phyloP scores from a whole-genome alignment of 1,139 yeast genomes.

The Kurtzmaniella quercitrusa region DNA sequence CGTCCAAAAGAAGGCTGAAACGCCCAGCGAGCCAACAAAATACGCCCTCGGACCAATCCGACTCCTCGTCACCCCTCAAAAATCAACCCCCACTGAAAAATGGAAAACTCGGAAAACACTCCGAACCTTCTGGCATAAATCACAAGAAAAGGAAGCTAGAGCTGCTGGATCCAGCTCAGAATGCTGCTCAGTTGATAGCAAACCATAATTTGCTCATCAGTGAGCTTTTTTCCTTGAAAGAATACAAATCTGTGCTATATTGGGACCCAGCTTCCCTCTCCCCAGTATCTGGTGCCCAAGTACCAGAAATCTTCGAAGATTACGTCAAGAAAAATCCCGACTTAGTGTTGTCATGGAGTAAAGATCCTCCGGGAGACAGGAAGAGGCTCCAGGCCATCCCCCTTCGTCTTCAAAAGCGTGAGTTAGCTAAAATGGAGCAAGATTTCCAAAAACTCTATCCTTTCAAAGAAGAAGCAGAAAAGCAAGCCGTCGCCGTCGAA shows the following conservation, averaged over 20 bases:
- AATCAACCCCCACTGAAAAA: not conserved
- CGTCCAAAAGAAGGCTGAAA: not conserved
- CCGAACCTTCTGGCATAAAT: not conserved
- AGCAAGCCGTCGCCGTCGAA: slow-evolving; percentile 23
- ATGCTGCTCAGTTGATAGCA: slow-evolving; percentile 33
- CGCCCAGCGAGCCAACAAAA: not conserved
- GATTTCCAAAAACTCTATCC: slow-evolving; percentile 33
- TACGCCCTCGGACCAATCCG: not conserved
- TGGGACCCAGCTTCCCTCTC: slow-evolving; percentile 48
- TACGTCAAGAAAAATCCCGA: slow-evolving; percentile 24
- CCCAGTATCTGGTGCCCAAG: slow-evolving; percentile 16
- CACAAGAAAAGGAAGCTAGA: slow-evolving; percentile 15
- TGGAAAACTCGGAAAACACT: not conserved
- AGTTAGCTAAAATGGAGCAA: slow-evolving; percentile 36
- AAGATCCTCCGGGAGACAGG: slow-evolving; percentile 19
- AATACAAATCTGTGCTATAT: slow-evolving; percentile 53
- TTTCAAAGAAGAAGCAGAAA: slow-evolving; percentile 28
- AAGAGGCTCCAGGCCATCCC: slow-evolving; percentile 32
- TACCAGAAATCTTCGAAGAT: slow-evolving; percentile 34
- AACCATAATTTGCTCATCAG: slow-evolving; percentile 34
- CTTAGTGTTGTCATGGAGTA: slow-evolving; percentile 32
- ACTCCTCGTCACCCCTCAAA: not conserved
- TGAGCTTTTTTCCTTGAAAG: slow-evolving; percentile 55
- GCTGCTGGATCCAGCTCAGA: slow-evolving; percentile 18
- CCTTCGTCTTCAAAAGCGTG: slow-evolving; percentile 40